Evolutionary conservation across 2,329 filamentous ascomycete genomes (phyloP), one percentile per base, ranked within the genome.

Genomic region (Cladophialophora exuberans): DNA sequence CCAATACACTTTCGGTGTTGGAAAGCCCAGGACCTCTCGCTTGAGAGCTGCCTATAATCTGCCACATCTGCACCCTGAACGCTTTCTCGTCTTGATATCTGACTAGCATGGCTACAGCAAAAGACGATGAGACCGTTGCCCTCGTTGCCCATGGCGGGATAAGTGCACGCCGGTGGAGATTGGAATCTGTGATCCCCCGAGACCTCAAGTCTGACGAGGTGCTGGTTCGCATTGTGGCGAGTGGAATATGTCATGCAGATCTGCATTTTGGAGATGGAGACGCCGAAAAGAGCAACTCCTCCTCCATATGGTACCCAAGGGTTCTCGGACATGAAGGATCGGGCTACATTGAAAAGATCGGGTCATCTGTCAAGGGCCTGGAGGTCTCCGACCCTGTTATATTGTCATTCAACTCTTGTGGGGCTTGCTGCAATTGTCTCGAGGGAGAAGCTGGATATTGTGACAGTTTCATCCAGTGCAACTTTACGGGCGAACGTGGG

Each of bases 361-460:
- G 56, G 5, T 18, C 22, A 4, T 31, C 33, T 4, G 42, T 56
- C 13, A 52, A 31, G 3, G 11, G 2, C 7, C 17, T 25, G 6
- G 11, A 43, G 9, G 6, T 30, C 15, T 52, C 52, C 3, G 56
- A 59, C 25, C 7, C 10, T 11, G 53, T 76, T 51, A 64, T 80
- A 10, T 65, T 79, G 2, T 77, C 76, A n/a, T 80, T 77, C 61
- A 68, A 73, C 11, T 75, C 69, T 52, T 80, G 78, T 65, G 61
- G 68, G 2, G 58, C 61, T 3, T 83, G 80, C 66, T 66, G 73
- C 11, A 68, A 73, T 15, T 83, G 80, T 65, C 67, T 67, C n/a
- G 67, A 67, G 1, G 73, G 72, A 3, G 71, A 73, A 17, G 73
- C 73, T 0, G 76, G 76, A 1, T 74, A 82, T 63, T 83, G 80